Conservation (phyloP, 2,329 filamentous ascomycete genomes). For the Saccharata proteae region DNA sequence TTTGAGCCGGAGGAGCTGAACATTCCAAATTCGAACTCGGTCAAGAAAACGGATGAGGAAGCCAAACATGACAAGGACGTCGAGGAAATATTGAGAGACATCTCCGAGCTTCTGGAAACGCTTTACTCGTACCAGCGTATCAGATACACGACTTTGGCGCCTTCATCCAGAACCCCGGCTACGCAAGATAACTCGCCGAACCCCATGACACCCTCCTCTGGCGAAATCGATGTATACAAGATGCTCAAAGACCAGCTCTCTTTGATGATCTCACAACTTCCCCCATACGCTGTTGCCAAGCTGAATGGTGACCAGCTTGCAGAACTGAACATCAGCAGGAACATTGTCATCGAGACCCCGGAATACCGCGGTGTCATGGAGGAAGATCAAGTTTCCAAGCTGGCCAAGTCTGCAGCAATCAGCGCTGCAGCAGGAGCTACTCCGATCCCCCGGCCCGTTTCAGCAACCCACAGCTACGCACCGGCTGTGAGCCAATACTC, state of each 20-base stretch:
- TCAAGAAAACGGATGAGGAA: constrained; percentile 20
- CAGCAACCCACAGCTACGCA: constrained; percentile 19
- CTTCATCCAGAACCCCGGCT: constrained; percentile 3
- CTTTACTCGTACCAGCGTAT: constrained; percentile 69
- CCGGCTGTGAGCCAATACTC: constrained; percentile 18
- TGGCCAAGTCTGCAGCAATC: constrained; percentile 28
- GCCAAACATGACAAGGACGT: constrained; percentile 48
- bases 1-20: constrained; percentile 20
- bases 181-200: constrained; percentile 13
- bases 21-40: too few species aligned
- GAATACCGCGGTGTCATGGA: constrained; percentile 73
- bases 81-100: constrained; percentile 59
- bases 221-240: constrained; percentile 52
- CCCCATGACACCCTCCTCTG: constrained; percentile 50
- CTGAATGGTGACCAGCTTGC: constrained; percentile 77
- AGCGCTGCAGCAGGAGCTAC: constrained; percentile 17
- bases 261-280: constrained; percentile 61
- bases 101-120: constrained; percentile 65
- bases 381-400: constrained; percentile 52
- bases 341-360: constrained; percentile 58
- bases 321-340: constrained; percentile 70
- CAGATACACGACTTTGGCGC: constrained; percentile 55
- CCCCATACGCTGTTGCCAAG: constrained; percentile 76
- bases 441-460: constrained; percentile 17
- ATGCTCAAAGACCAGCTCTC: constrained; percentile 63